Base-by-base conservation (phyloP, 192 early-diverging fungal genomes). In the Coemansia sp. region DNA sequence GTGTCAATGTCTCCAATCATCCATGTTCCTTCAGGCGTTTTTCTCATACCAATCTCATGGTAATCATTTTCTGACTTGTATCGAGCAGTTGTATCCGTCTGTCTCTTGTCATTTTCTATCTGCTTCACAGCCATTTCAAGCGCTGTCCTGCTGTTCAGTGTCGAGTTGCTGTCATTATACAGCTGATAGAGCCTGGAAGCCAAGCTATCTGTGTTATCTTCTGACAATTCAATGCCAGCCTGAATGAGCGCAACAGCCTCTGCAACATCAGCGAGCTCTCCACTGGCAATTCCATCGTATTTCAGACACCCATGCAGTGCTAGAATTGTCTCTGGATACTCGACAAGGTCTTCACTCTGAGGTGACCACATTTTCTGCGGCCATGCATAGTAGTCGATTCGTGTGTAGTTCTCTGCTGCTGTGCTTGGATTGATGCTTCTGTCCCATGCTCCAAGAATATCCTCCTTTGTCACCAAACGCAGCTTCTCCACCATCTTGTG, bases 401-500 rank as follows among this genome's bases (percentile, higher is more conserved):
- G 0, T 26, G 26, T 78, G 37, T 78, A 73, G 32, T 1, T 47
- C 6, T 65, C 9, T 16, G 43, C 12, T 1, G 74, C 68, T 6
- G 77, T 71, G 15, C 61, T 62, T 13, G 65, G 67, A 37, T 73
- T 69, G 8, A 79, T 43, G 56, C 73, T 72, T 16, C 36, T 69
- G 67, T 76, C 71, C 73, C 70, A 76, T 41, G 59, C 68, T 21
- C 39, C 51, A 4, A 84, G 47, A 57, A 84, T 19, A 42, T 72
- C 68, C 8, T 52, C 52, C 15, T 73, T 68, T 43, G 32, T 52
- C 16, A 84, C 47, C n/a, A 7, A 21, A 11, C 51, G 42, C 1
- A 79, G 42, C 5, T 57, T 13, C 1, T 51, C 47, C 0, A 76
- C 56, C 4, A 66, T 60, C 0, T 54, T 41, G 7, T 66, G 22